A percentile compares a stretch with the other conserved stretches of the same genome.
phyloP scores from a whole-genome alignment of 2,329 filamentous ascomycete genomes.

The Alternaria arbusti region DNA sequence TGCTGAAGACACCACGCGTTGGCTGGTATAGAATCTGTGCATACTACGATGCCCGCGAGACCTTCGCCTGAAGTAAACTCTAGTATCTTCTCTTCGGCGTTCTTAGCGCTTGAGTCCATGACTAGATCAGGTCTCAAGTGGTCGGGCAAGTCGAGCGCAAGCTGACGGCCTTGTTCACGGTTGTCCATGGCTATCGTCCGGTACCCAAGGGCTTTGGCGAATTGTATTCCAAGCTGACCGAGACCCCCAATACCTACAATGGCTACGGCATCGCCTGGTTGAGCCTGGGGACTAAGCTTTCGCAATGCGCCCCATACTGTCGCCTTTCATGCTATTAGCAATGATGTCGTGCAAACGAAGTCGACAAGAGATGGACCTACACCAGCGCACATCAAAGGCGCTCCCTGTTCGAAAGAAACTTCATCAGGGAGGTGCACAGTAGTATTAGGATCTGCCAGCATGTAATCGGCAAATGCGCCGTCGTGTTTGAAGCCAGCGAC shows the following conservation, averaged over 20 bases:
- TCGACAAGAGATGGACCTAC: constrained; percentile 20
- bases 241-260: constrained; percentile 84
- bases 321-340: constrained; percentile 18
- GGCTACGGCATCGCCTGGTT: constrained; percentile 75
- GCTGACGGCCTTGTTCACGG: constrained; percentile 25
- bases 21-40: constrained; percentile 30
- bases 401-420: constrained; percentile 35
- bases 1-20: constrained; percentile 34
- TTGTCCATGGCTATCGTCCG: constrained; percentile 34
- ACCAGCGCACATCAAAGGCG: constrained; percentile 46
- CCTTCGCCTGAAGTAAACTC: constrained; percentile 29
- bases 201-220: constrained; percentile 51
- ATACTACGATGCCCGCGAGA: constrained; percentile 33
- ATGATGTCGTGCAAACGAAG: neutral
- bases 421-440: constrained; percentile 31
- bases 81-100: constrained; percentile 21
- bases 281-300: constrained; percentile 33
- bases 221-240: constrained; percentile 80
- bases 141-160: constrained; percentile 23
- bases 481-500: constrained; percentile 41
- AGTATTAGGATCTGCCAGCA: constrained; percentile 40
- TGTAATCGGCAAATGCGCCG: constrained; percentile 42
- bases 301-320: constrained; percentile 34
- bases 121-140: constrained; percentile 28
- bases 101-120: constrained; percentile 17